Evolutionary conservation across 2,329 filamentous ascomycete genomes (phyloP).

Genomic region (Calonectria hongkongensis): DNA sequence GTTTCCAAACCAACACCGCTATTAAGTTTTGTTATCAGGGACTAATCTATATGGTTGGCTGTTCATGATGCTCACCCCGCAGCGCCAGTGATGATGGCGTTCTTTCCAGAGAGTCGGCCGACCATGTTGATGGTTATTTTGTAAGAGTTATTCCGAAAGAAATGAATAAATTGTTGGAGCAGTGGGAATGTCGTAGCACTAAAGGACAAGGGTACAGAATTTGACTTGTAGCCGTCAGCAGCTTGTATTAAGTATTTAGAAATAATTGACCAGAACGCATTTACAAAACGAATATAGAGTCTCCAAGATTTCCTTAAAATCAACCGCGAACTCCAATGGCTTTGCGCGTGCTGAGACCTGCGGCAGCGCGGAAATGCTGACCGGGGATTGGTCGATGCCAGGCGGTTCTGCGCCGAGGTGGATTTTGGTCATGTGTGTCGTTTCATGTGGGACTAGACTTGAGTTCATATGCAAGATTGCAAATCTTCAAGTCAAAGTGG

Average conservation of each 20-base stretch:
- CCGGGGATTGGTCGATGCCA: not conserved
- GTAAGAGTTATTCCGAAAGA: not conserved
- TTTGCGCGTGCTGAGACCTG: constrained; percentile 5
- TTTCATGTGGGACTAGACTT: not conserved
- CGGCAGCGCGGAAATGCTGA: constrained; percentile 12
- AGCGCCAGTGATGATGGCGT: constrained; percentile 86
- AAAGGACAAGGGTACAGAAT: not conserved
- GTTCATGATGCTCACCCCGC: constrained; percentile 79
- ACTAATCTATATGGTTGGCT: not conserved
- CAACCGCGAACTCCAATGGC: not conserved
- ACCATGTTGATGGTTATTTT: constrained; percentile 47
- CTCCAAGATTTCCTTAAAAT: not conserved
- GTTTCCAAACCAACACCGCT: constrained; percentile 97
- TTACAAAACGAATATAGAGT: not conserved
- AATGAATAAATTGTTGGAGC: not conserved
- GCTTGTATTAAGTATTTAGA: constrained; percentile 1
- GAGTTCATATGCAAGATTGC: constrained; percentile 5
- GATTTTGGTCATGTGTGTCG: not conserved
- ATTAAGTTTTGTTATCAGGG: constrained; percentile 37
- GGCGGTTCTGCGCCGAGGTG: not conserved
- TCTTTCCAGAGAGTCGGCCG: constrained; percentile 76
- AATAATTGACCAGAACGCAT: no score
- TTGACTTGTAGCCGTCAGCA: not conserved
- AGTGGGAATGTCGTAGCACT: not conserved
- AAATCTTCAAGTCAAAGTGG: not conserved